Base-by-base conservation (phyloP, 345 rosid genomes). In the Xanthoceras sorbifolium region DNA sequence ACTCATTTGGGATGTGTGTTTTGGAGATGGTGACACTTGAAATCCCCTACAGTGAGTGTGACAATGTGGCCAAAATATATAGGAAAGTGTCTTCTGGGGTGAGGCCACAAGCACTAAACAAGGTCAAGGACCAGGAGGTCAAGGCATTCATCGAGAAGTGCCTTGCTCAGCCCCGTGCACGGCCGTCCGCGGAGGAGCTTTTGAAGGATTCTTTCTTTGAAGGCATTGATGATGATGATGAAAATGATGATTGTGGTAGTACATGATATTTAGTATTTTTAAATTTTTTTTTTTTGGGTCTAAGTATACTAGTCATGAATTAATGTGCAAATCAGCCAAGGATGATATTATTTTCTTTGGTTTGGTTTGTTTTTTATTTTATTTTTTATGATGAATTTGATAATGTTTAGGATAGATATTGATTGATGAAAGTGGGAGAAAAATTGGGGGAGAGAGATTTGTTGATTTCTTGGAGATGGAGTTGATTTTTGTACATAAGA, bases 1-100 rank as follows among this genome's bases (percentile, higher is more conserved):
- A 94, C 85, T 90, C 97, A 3, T 92, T 89, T 64, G 98, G 98
- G 10, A 87, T 92, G 98, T 92, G 97, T 70, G 90, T 92, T 23
- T 80, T 91, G 15, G 98, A 94, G 87, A 90, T 94, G 87, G 97
- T 89, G 34, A 84, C 93, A 3, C 72, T 86, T 68, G 92, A 94
- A 77, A 89, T 92, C 36, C 98, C 98, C 4, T 94, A 92, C 48
- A 84, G 90, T 18, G 98, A 94, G 65, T 92, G 98, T 52, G 94
- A 92, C 60, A 89, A 81, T 70, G 85, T 91, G 5, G 92, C 91
- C 1, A 88, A 88, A 72, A 94, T 92, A 63, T 91, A 92, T 86
- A 94, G 86, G 88, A 91, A 89, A 79, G 98, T 94, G 57, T 85
- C 90, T 0, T 82, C 76, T 17, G 96, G 96, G 44, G 64, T 85